phyloP scores from a whole-genome alignment of 108 stramenopile genomes.

The Cyclotella atomus region DNA sequence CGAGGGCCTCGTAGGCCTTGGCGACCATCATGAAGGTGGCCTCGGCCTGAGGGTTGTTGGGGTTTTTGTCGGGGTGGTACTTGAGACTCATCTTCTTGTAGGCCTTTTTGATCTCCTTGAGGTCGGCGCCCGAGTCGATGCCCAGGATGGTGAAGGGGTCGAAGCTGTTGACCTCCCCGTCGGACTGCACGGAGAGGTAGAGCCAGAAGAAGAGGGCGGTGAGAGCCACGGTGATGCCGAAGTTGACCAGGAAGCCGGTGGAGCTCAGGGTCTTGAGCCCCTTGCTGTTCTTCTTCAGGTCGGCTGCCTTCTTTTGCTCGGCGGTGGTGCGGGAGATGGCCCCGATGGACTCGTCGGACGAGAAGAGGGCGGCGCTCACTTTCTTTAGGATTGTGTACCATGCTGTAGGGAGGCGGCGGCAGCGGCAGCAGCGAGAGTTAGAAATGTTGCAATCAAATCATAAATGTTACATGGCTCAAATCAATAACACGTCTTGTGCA shows the following conservation, averaged over 20 bases:
- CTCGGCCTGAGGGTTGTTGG: conserved; percentile 87
- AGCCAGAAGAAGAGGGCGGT: conserved; percentile 76
- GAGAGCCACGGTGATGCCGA: conserved; percentile 65
- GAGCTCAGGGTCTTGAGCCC: conserved; percentile 65
- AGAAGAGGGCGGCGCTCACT: conserved; percentile 64
- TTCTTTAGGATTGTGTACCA: conserved; percentile 76
- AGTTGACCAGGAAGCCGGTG: conserved; percentile 72
- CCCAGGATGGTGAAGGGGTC: conserved; percentile 92
- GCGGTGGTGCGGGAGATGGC: conserved; percentile 84
- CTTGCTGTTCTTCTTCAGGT: conserved; percentile 77
- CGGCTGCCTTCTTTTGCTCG: conserved; percentile 86
- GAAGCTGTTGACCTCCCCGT: conserved; percentile 93
- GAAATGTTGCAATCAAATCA: background rate
- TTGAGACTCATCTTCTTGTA: conserved; percentile 84
- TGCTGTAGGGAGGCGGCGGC: conserved; percentile 64
- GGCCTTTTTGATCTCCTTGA: conserved; percentile 90
- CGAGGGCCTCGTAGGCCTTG: conserved; percentile 96
- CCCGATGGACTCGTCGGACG: conserved; percentile 77
- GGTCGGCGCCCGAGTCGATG: conserved; percentile 76
- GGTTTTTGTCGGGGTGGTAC: conserved; percentile 95
- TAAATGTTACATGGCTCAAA: no score
- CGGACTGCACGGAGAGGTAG: conserved; percentile 59
- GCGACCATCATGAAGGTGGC: conserved; percentile 97
- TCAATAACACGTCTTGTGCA: background rate
- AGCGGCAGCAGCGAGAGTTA: background rate